Percentiles rank a stretch among this genome's conserved stretches.
Conservation (phyloP, 345 rosid species). For the Acer yangbiense region DNA sequence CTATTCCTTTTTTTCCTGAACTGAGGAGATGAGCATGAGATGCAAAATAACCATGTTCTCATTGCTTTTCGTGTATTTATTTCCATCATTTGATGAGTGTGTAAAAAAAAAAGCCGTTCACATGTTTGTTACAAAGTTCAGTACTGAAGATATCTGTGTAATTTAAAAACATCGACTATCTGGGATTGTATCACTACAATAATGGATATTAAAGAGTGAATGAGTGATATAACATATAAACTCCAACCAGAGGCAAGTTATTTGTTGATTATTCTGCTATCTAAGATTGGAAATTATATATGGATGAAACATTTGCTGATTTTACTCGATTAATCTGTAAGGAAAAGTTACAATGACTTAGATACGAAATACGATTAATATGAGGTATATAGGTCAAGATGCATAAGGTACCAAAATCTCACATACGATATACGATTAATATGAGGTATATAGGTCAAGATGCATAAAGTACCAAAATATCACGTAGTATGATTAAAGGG, state of each 20-base stretch:
- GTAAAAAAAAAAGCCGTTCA: conserved; percentile 33
- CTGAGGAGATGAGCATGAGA: conserved; percentile 39
- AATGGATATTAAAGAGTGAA: neutral
- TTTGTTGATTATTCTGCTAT: neutral
- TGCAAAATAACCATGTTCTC: conserved; percentile 28
- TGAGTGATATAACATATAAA: neutral
- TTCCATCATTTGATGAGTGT: conserved; percentile 32
- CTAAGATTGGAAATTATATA: neutral
- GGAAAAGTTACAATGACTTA: neutral
- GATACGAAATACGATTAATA: too few species aligned
- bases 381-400: neutral
- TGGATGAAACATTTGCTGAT: neutral
- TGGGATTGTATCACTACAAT: neutral
- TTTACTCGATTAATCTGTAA: neutral
- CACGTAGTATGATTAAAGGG: neutral
- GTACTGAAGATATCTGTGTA: neutral
- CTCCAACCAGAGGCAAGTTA: neutral
- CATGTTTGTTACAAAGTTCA: conserved; percentile 24
- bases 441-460: neutral
- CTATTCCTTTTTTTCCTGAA: conserved; percentile 20
- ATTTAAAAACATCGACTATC: neutral
- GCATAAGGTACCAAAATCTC: too few species aligned
- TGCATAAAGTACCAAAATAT: too few species aligned
- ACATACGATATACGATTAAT: too few species aligned
- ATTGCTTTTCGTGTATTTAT: conserved; percentile 34